Evolutionary conservation across 78 protist species (phyloP).

Genomic region (Dictyostelium discoideum): DNA sequence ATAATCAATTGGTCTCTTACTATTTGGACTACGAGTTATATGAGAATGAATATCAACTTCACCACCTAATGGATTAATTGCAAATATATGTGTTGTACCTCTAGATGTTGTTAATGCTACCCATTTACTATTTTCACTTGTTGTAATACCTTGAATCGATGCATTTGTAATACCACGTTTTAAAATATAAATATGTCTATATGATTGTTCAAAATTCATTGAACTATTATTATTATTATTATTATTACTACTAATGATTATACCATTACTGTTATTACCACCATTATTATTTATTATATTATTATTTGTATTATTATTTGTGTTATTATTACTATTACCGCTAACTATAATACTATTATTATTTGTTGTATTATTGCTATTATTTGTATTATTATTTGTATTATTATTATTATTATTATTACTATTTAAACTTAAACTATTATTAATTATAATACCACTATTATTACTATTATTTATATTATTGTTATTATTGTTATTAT

Average conservation of each 20-base stretch:
- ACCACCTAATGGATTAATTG: conserved; percentile 73
- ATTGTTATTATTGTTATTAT: neutral
- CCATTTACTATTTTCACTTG: conserved; percentile 73
- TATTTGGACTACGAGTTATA: conserved; percentile 20
- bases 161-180: conserved; percentile 81
- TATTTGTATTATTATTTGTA: neutral
- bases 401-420: neutral
- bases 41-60: conserved; percentile 75
- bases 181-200: conserved; percentile 71
- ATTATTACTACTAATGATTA: neutral
- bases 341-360: neutral
- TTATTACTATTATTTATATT: neutral
- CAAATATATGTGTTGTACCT: conserved; percentile 74
- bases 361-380: neutral
- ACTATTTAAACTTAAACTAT: neutral
- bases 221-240: neutral
- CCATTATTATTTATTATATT: neutral
- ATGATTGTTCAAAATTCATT: neutral
- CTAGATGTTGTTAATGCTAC: conserved; percentile 62
- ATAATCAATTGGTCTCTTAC: conserved; percentile 18
- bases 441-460: neutral
- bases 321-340: neutral
- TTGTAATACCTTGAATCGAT: conserved; percentile 64
- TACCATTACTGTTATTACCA: neutral
- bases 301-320: neutral